Evolutionary conservation across 1,284 basidiomycete genomes (phyloP).

Genomic region (Sanghuangporus weigelae): DNA sequence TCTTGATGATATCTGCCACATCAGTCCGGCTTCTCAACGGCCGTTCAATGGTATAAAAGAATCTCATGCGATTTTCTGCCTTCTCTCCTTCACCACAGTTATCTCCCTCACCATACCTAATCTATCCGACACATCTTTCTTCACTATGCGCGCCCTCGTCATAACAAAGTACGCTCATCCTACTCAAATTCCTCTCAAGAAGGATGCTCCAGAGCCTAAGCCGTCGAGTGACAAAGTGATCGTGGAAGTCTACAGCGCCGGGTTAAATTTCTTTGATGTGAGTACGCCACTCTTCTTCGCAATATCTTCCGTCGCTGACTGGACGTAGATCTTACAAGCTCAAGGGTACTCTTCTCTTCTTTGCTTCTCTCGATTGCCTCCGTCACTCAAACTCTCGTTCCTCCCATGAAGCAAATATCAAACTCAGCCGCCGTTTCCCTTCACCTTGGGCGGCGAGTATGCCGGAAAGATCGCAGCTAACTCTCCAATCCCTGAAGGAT

Average conservation of each 20-base stretch:
- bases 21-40: neutral
- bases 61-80: neutral
- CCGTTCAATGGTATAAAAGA: neutral
- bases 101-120: neutral
- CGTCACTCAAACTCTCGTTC: neutral
- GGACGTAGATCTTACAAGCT: conserved; percentile 66
- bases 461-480: conserved; percentile 70
- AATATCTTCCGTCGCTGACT: neutral
- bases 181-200: conserved; percentile 54
- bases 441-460: conserved; percentile 82
- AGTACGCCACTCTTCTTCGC: conserved; percentile 20
- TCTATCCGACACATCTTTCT: neutral
- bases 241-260: conserved; percentile 77
- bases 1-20: neutral
- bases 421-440: conserved; percentile 76
- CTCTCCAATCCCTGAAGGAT: conserved; percentile 81
- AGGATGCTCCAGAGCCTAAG: conserved; percentile 57
- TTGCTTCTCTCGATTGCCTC: neutral
- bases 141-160: conserved; percentile 74
- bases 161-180: conserved; percentile 72
- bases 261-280: conserved; percentile 79
- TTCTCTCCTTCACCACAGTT: neutral
- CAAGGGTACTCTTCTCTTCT: conserved; percentile 46
- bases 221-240: conserved; percentile 59
- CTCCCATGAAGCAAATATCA: conserved; percentile 58